Percentiles rank a stretch among this genome's conserved stretches.
Evolutionary conservation across 1,284 basidiomycete species (phyloP).

Genomic region (Schizophyllum amplum): DNA sequence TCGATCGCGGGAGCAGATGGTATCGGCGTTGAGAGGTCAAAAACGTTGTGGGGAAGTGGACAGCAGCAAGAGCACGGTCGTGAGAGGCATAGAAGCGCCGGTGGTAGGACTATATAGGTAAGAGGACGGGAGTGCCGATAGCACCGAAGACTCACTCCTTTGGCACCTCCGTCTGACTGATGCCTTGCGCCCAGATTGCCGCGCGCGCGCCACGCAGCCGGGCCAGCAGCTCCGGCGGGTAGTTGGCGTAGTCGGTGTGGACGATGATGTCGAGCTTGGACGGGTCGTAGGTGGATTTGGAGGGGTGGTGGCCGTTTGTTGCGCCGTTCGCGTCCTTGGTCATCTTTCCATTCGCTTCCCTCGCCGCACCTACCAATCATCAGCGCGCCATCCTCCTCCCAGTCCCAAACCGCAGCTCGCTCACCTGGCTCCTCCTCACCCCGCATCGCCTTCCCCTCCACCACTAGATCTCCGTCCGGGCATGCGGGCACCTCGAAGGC

Average conservation of each 20-base stretch:
- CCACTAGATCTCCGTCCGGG: too few relatives aligned
- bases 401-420: too few relatives aligned
- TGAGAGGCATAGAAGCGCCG: too few relatives aligned
- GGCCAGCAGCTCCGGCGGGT: slow-evolving; percentile 15
- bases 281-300: slow-evolving; percentile 3
- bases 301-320: background rate
- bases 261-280: slow-evolving; percentile 18
- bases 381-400: too few relatives aligned
- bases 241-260: slow-evolving; percentile 15
- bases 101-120: too few relatives aligned
- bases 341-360: background rate
- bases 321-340: background rate
- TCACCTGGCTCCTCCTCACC: too few relatives aligned
- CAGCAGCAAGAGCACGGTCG: too few relatives aligned
- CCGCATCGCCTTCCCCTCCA: too few relatives aligned
- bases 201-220: slow-evolving; percentile 19
- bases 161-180: slow-evolving; percentile 17
- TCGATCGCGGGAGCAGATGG: background rate
- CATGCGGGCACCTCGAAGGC: slow-evolving; percentile 10
- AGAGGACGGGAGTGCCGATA: too few relatives aligned
- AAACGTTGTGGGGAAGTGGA: too few relatives aligned
- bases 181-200: slow-evolving; percentile 23
- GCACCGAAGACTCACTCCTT: slow-evolving; percentile 12
- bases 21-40: too few relatives aligned
- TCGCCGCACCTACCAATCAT: too few relatives aligned